Base-by-base conservation (phyloP, 208 protist species). In the Trypanosomatidae sp. region DNA sequence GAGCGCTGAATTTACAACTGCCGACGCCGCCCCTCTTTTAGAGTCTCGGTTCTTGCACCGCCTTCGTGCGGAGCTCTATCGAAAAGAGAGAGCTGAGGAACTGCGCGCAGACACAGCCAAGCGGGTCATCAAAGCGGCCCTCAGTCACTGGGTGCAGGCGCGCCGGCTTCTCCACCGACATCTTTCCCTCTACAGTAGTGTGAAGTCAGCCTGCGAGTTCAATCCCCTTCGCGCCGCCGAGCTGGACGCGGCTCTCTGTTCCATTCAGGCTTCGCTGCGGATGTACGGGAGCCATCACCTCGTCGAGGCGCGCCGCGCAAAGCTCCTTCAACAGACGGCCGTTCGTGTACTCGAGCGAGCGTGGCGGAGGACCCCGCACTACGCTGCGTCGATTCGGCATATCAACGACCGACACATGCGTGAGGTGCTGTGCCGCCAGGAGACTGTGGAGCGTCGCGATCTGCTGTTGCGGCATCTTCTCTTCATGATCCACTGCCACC, bases 381-480 rank as follows among this genome's bases (percentile, higher is more conserved):
- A 83, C 74, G 1, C n/a, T 1, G 64, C 43, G 47, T 44, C 82
- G 52, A 68, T 73, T 17, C 67, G 60, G 28, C 62, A 69, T n/a
- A 74, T 82, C 1, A 25, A 78, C 50, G 69, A 82, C 30, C 41
- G 62, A 22, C 76, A 79, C 7, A 73, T 81, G 50, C 76, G 77
- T 30, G 74, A 79, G 39, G 62, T 94, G 62, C 50, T 94, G 39
- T 28, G 77, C 15, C 74, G 79, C 3, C 79, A 89, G 9, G 90
- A 95, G 62, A 33, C 66, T 22, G 70, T 95, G 67, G 90, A 95
- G 73, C 76, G 90, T 50, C 90, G 87, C 5, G 90, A 95, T 56
- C 39, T 85, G 41, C 55, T 84, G 22, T 76, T 87, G 30, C 80
- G 36, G 13, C 86, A 80, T 43, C 68, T 87, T 6, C 22, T 77